Evolutionary conservation across 2,329 filamentous ascomycete genomes (phyloP), one percentile per base, ranked within the genome.

Genomic region (Alternaria angustiovoidea): DNA sequence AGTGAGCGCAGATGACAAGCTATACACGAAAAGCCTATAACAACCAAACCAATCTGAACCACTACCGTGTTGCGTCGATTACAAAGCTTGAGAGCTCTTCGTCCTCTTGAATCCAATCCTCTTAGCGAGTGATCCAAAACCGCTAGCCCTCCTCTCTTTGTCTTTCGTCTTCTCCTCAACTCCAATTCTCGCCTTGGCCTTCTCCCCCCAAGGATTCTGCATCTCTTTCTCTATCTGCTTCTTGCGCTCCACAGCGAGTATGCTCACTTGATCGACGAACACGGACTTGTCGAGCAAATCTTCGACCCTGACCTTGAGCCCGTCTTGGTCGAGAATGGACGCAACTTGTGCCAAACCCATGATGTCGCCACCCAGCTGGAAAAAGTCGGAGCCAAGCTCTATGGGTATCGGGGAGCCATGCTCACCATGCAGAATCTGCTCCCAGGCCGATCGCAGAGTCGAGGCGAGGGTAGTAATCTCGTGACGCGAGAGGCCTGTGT

Each of bases 291-390:
- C 72, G 22, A 77, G 68, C 41, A 77, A 44, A 49, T 77, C 74
- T 57, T 77, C 74, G 5, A 77, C 72, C 7, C 68, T 56, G 3
- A 76, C 62, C 18, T 57, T 66, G 36, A 75, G 57, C 4, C 69
- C 71, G 4, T 68, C 66, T 36, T 71, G 66, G 32, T 72, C 70
- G 5, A 76, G 66, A 8, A 74, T 75, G 16, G 67, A 69, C 0
- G 72, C 65, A 22, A 78, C 61, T 54, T 76, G 74, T 22, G 74
- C 74, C 8, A 75, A 54, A 14, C 72, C 74, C 69, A 77, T 75
- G 32, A 78, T 74, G 43, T 75, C 74, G 1, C 74, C 75, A 16
- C 74, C 73, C 2, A 76, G 67, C 28, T 75, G 66, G 68, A 76
- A 78, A 62, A 76, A 78, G 52, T 72, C 68, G 18, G 74, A 74